Evolutionary conservation across 805 yeast genomes (phyloP), one percentile per base, ranked within the genome.

Genomic region (Saccharomycopsis guyanensis): DNA sequence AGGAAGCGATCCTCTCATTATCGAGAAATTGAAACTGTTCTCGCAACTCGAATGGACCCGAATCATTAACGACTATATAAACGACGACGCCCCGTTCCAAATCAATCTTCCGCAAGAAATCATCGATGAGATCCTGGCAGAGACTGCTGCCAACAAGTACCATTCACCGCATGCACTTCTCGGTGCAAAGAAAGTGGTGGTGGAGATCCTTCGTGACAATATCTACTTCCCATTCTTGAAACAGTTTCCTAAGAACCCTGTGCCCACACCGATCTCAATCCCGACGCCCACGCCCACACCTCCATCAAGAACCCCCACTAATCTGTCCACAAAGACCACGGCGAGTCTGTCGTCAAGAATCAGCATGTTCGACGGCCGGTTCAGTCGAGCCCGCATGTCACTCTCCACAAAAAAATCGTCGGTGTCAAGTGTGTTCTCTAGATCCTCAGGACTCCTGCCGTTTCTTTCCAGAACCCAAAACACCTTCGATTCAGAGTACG

Each of bases 71-170:
- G 58, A 55, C n/a, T 76, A 67, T 55, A 65, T 76, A 34, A 47
- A 53, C 10, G 63, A 61, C 12, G 66, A 72, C 45, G 64, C 80
- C 1, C 68, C 70, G 2, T 63, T 62, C 35, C 78, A 76, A 56
- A 66, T 76, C 49, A 76, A 76, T 56, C 52, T 76, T 20, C 71
- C 78, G 0, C 56, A 63, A 49, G 61, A 64, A 5, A 60, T 72
- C 2, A 63, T 58, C 49, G 57, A 62, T 13, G 55, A 53, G 16
- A 50, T 63, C n/a, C 46, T 61, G 8, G 20, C 37, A 8, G 70
- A 65, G 43, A 55, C 56, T 29, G 40, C 53, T 4, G 45, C 55
- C 41, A 39, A 39, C 18, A 20, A 22, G 15, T 61, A 56, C 43
- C 66, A 64, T 42, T 59, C 66, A 0, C 68, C 68, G 12, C 41